Conservation (phyloP, 768 basidiomycete genomes). For the Amanita rubescens region DNA sequence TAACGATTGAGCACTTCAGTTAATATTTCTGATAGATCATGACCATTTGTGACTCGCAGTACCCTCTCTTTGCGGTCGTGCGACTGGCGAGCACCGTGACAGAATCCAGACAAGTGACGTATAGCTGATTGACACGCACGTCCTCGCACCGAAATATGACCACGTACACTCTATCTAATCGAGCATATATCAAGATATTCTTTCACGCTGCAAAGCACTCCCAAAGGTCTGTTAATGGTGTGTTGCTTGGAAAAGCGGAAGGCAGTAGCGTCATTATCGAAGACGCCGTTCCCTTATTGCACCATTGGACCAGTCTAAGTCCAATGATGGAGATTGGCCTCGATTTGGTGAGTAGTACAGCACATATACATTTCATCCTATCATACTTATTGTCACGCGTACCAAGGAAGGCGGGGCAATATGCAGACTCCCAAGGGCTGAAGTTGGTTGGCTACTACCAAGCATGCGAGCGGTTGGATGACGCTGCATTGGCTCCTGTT, state of each 20-base stretch:
- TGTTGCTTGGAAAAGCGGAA: slow-evolving; percentile 52
- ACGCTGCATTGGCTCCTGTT: slow-evolving; percentile 53
- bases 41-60: too few species aligned
- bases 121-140: too few species aligned
- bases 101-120: too few species aligned
- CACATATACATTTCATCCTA: not conserved
- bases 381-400: slow-evolving; percentile 1
- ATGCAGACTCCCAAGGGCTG: slow-evolving; percentile 48
- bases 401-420: slow-evolving; percentile 42
- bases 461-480: slow-evolving; percentile 57
- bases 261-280: slow-evolving; percentile 36
- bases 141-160: slow-evolving; percentile 7
- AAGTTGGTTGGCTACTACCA: slow-evolving; percentile 71
- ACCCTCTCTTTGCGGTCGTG: too few species aligned
- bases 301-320: slow-evolving; percentile 79
- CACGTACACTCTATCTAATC: slow-evolving; percentile 47
- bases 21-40: too few species aligned
- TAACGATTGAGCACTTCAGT: too few species aligned
- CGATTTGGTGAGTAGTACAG: slow-evolving; percentile 47
- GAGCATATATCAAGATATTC: slow-evolving; percentile 67
- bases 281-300: slow-evolving; percentile 71
- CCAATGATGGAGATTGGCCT: slow-evolving; percentile 86
- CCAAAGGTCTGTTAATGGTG: slow-evolving; percentile 66
- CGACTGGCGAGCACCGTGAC: too few species aligned
- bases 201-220: slow-evolving; percentile 80